Base-by-base conservation (phyloP, 2,329 filamentous ascomycete genomes). In the Helminthosporium solani region DNA sequence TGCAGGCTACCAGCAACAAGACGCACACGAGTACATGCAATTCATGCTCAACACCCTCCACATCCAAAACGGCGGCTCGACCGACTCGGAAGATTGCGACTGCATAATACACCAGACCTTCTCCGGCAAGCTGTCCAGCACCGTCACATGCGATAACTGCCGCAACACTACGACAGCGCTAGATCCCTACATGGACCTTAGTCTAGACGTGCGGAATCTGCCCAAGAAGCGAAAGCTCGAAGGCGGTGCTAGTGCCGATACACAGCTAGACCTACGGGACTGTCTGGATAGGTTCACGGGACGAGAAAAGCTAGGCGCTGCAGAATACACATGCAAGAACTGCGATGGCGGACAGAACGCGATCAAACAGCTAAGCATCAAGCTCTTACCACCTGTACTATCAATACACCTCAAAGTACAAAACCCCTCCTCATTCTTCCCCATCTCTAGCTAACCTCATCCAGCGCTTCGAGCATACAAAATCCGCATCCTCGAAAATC, bases 21-120 rank as follows among this genome's bases (percentile, higher is more conserved):
- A 97, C 65, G 92, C 92, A 0, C 92, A 97, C 66, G 92, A 97
- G 68, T 97, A 95, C 72, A 95, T 96, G 70, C 90, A 96, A 66
- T 96, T 95, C 64, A 81, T 97, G 27, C 86, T 95, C 28, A 92
- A 96, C 73, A 88, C 94, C 60, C 78, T 99, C 14, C 92, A 96
- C 65, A 83, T 74, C 8, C 76, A 90, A 33, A 94, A 91, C 58
- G 85, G 85, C 12, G 85, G 88, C 37, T 61, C 64, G 3, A 57
- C 64, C 33, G 50, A 63, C 40, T 73, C 50, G 7, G 65, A 64
- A 20, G 63, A 70, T 56, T 97, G 94, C 75, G 82, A 85, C 48
- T 99, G 92, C 70, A 88, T 97, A 60, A 87, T 97, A 57, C 94
- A 97, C 68, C 88, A 92, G 64, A 91, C 89, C 0, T 96, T 96